Evolutionary conservation across 225 moss, liverwort and hornwort species (phyloP), one percentile per base, ranked within the genome.

Genomic region (Pleurozium schreberi): DNA sequence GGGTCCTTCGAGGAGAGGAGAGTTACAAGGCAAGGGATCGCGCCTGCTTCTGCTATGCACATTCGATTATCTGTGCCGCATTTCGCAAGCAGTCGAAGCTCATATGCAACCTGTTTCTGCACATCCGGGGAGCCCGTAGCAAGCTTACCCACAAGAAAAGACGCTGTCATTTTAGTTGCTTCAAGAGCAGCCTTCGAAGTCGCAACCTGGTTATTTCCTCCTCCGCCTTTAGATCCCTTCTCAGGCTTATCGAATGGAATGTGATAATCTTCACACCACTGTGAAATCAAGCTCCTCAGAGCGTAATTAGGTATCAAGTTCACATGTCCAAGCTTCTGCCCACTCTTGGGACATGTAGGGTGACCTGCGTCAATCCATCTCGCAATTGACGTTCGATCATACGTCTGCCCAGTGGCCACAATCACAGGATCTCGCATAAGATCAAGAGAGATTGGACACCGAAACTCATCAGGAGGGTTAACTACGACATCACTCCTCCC

Each of bases 391-490:
- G 85, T 87, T 26, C 96, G 94, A 71, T 96, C 96, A 52, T 95
- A 96, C 2, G 96, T 96, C 89, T 94, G 96, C 36, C 95, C 96
- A n/a, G 95, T 93, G 18, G 96, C 93, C 68, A 96, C 96, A 81
- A 94, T 94, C 86, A 96, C 96, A 25, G 96, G 96, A 63, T 96
- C 96, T 36, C 94, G 91, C 95, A 96, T 96, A 18, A 96, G 92
- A 63, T 96, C 96, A 31, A 96, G 94, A 62, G 94, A 94, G 84
- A 96, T 95, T 9, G 96, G 96, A 75, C 96, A 96, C 36, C 95
- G 91, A 47, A 92, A 95, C 89, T 96, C 96, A 75, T 96, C 96
- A 12, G 96, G 96, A 60, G 94, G 94, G 34, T 91, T 95, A 7
- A 79, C 87, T 5, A 89, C 88, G 6, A 67, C 91, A 58, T 87